These are phyloP conservation scores for Corymbia citriodora DNA, from an alignment of 441 rosid species.

Conservation along the genomic window DNA sequence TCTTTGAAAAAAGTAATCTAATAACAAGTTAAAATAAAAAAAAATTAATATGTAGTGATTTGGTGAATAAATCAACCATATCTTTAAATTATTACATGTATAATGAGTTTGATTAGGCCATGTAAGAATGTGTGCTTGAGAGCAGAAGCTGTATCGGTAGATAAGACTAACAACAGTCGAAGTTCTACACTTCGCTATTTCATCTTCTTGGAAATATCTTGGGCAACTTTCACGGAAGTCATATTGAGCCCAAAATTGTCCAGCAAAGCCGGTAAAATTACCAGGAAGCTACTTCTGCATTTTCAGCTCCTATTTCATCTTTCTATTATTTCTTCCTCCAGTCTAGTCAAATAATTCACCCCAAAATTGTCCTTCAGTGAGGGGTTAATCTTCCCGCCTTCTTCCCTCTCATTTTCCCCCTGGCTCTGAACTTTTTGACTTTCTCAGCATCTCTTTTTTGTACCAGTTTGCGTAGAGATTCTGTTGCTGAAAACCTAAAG, in stretches of 20 bases:
- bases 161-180: background rate
- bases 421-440: background rate
- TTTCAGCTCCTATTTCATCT: background rate
- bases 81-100: background rate
- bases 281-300: background rate
- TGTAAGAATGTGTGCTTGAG: background rate
- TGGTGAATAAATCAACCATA: background rate
- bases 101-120: background rate
- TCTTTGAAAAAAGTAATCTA: background rate
- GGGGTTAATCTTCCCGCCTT: background rate
- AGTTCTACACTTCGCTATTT: background rate
- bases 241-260: background rate
- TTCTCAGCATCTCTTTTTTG: background rate
- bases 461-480: too few species aligned
- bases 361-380: background rate
- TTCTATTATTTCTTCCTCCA: background rate
- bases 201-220: background rate
- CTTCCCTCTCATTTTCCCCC: background rate
- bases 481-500: too few species aligned
- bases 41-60: background rate
- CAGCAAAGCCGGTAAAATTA: background rate
- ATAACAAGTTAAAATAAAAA: background rate
- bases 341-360: background rate
- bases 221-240: background rate
- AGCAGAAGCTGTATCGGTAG: background rate